These are phyloP conservation scores for Pichia sp. DNA, from an alignment of 1,139 yeast species.

Conservation along the genomic window DNA sequence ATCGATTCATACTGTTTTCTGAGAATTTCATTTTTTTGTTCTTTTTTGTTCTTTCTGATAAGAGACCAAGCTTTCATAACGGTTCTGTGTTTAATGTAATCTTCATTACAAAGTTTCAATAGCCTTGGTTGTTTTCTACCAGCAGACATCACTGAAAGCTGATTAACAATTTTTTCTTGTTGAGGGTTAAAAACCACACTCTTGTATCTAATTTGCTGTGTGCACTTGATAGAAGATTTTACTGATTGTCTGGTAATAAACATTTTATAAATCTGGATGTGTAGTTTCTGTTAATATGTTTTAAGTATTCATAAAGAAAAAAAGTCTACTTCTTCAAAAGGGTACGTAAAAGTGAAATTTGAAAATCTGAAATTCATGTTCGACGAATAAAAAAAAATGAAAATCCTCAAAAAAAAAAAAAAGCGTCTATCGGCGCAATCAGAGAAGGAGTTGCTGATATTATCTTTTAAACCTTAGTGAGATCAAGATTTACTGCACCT, in stretches of 20 bases:
- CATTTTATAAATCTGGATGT: conserved; percentile 2
- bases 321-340: too few species aligned
- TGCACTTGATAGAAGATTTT: not conserved
- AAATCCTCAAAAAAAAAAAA: too few species aligned
- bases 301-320: too few species aligned
- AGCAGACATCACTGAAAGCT: conserved; percentile 80
- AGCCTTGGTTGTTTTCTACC: conserved; percentile 82
- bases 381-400: too few species aligned
- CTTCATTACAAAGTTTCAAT: conserved; percentile 71
- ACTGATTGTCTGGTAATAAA: conserved; percentile 1
- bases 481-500: too few species aligned
- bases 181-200: conserved; percentile 31
- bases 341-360: too few species aligned
- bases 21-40: conserved; percentile 36
- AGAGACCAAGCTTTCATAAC: conserved; percentile 80
- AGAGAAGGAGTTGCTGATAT: too few species aligned
- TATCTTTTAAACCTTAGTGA: too few species aligned
- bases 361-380: too few species aligned
- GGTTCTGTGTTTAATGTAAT: conserved; percentile 75
- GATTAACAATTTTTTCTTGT: conserved; percentile 44
- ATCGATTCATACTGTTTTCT: conserved; percentile 62
- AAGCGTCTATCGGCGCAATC: too few species aligned
- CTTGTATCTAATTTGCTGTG: conserved; percentile 31
- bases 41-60: conserved; percentile 44
- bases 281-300: too few species aligned